Base-by-base conservation (phyloP, 192 early-diverging fungal species). In the Mortierella alpina region DNA sequence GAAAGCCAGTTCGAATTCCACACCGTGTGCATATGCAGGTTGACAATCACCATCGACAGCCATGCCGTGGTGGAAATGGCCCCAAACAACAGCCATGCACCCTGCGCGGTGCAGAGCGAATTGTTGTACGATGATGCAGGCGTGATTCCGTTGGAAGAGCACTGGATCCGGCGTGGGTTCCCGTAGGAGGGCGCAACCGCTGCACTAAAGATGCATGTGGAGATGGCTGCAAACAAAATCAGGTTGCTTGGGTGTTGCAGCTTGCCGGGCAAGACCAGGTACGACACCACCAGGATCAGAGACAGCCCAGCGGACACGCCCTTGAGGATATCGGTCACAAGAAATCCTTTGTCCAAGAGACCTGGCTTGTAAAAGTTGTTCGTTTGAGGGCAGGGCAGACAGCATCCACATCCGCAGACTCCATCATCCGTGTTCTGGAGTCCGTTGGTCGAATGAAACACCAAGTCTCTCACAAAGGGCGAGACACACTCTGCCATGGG, bases 11-110 rank as follows among this genome's bases (percentile, higher is more conserved):
- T 84, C 13, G 75, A 80, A 50, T 84, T 83, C 85, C 85, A 86
- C 15, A 86, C 85, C 1, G 83, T 86, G 42, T 86, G 83, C 14
- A 86, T 13, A 73, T 86, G 84, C 55, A 86, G 60, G 57, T 80
- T 68, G 23, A 82, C 42, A 46, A 59, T 61, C 23, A 86, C 22
- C 47, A 84, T 63, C 59, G 82, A 63, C 15, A 63, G 46, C 85
- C 85, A 88, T 1, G 73, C 59, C 0, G 64, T 57, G 7, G 84
- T 78, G 6, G 85, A 68, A 49, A 82, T 52, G 7, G 86, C 72
- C 6, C 70, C 62, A 70, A 85, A 86, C 23, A 85, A 68, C 3
- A 88, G 50, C 18, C 79, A 75, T 1, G 68, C 84, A 7, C 85
- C 81, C 68, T 84, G 83, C 22, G 48, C 75, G 13, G 70, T 68